A percentile compares a stretch with the other conserved stretches of the same genome.
Evolutionary conservation across 768 basidiomycete genomes (phyloP).

Genomic region (Sporobolomyces pararoseus): DNA sequence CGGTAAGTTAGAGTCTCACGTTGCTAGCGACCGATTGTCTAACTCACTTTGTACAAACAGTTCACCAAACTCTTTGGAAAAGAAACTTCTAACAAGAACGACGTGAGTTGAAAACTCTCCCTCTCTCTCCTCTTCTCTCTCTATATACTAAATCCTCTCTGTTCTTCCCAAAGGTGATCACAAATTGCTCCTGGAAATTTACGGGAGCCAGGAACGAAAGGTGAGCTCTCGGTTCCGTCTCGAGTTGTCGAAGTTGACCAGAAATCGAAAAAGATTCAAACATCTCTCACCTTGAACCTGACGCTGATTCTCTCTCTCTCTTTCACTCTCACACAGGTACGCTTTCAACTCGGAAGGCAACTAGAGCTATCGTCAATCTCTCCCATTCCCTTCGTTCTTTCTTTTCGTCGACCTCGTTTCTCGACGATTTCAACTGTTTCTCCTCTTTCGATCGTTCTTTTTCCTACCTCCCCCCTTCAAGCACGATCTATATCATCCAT

Average conservation of each 20-base stretch:
- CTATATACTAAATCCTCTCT: too few relatives aligned
- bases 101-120: too few relatives aligned
- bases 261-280: neutral
- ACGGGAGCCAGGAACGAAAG: constrained; percentile 37
- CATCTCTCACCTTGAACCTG: neutral
- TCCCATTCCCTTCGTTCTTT: neutral
- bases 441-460: neutral
- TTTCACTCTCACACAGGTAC: too few relatives aligned
- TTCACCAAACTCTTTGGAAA: neutral
- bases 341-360: constrained; percentile 5
- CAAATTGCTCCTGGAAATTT: constrained; percentile 25
- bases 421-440: neutral
- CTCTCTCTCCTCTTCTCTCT: too few relatives aligned
- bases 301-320: too few relatives aligned
- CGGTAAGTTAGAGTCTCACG: neutral
- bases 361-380: too few relatives aligned
- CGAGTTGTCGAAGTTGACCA: too few relatives aligned
- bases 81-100: constrained; percentile 7
- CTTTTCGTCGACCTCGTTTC: neutral
- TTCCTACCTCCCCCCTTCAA: too few relatives aligned
- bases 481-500: too few relatives aligned
- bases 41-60: neutral
- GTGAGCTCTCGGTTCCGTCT: neutral
- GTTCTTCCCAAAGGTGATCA: too few relatives aligned
- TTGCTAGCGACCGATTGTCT: neutral